Evolutionary conservation across 108 stramenopile species (phyloP).

Genomic region (Poteriospumella lacustris): DNA sequence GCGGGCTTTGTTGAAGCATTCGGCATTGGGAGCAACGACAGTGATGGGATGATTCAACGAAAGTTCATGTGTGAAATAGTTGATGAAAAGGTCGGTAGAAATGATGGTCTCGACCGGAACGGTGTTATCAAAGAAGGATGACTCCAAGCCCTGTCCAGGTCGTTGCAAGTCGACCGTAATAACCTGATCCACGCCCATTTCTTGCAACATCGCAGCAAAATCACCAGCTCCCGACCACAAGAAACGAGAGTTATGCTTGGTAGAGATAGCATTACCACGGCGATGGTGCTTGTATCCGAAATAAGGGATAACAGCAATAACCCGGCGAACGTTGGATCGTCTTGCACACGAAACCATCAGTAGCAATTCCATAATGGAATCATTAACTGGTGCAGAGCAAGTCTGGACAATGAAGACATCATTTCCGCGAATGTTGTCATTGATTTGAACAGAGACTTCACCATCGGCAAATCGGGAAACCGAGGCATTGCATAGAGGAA

Average conservation of each 20-base stretch:
- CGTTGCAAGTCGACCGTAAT: conserved; percentile 41
- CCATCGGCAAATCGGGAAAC: conserved; percentile 42
- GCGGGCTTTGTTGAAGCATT: conserved; percentile 18
- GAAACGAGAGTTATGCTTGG: conserved; percentile 41
- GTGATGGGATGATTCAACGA: not conserved
- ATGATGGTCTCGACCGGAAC: conserved; percentile 47
- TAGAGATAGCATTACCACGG: conserved; percentile 37
- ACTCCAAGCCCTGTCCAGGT: conserved; percentile 36
- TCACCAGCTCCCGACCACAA: conserved; percentile 41
- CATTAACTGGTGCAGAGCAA: conserved; percentile 38
- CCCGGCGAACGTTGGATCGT: not conserved
- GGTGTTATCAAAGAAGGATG: conserved; percentile 39
- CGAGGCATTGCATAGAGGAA: not conserved
- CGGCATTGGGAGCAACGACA: conserved; percentile 16
- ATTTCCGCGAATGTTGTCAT: conserved; percentile 34
- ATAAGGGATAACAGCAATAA: conserved; percentile 35
- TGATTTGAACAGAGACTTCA: conserved; percentile 33
- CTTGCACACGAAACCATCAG: conserved; percentile 27
- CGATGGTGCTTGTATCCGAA: conserved; percentile 42
- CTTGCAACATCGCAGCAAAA: conserved; percentile 36
- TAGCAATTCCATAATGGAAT: conserved; percentile 40
- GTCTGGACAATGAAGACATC: conserved; percentile 46
- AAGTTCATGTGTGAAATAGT: conserved; percentile 33
- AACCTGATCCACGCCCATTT: conserved; percentile 32
- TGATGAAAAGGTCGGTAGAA: conserved; percentile 38